phyloP scores from a whole-genome alignment of 306 rosid species.

The Rosa chinensis region DNA sequence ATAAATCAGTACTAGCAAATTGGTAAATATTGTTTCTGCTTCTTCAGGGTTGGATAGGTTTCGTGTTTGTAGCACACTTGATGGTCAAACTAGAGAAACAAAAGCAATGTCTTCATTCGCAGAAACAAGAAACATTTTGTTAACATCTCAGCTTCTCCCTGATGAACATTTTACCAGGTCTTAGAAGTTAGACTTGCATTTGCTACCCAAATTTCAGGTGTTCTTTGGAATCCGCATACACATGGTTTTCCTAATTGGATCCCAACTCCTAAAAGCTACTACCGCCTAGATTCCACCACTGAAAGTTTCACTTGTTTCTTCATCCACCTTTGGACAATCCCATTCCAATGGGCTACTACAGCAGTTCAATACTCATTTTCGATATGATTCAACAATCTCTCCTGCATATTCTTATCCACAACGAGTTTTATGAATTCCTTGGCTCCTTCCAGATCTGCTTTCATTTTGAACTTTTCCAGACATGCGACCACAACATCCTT shows the following conservation, averaged over 20 bases:
- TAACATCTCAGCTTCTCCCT: too few species aligned
- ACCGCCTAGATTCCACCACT: background rate
- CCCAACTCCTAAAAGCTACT: background rate
- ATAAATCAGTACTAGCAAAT: too few species aligned
- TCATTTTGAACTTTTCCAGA: constrained; percentile 17
- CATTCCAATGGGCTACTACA: background rate
- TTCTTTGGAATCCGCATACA: background rate
- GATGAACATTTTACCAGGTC: too few species aligned
- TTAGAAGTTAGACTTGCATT: too few species aligned
- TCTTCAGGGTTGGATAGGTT: too few species aligned
- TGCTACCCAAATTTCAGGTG: background rate
- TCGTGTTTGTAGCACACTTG: too few species aligned
- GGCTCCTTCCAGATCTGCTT: constrained; percentile 20
- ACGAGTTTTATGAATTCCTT: constrained; percentile 18
- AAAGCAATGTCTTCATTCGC: too few species aligned
- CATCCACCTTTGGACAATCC: background rate
- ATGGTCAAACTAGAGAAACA: too few species aligned
- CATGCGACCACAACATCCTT: constrained; percentile 13
- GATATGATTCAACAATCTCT: constrained; percentile 18
- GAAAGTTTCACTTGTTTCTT: too few species aligned
- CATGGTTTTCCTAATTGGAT: background rate
- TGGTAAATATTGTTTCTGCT: too few species aligned
- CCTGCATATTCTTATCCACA: constrained; percentile 13
- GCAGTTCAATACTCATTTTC: constrained; percentile 9
- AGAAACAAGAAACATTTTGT: too few species aligned